phyloP scores from a whole-genome alignment of 176 grass and related monocot species.

The Tillandsia leiboldiana region DNA sequence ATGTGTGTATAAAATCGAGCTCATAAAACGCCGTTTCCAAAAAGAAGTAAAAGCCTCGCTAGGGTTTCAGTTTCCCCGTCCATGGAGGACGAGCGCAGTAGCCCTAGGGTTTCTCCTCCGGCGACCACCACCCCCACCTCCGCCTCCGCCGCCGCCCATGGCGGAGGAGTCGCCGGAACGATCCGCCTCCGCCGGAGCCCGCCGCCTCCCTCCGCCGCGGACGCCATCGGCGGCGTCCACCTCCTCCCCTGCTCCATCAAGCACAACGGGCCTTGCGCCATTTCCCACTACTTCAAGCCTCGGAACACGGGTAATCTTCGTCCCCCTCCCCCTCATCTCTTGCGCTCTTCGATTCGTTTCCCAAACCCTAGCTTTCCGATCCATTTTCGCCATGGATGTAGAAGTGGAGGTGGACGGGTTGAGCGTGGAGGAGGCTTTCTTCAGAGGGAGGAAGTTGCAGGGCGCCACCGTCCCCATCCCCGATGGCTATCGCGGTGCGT shows the following conservation, averaged over 20 bases:
- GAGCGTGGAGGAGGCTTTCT: constrained; percentile 75
- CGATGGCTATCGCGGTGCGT: constrained; percentile 65
- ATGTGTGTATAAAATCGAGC: too few species aligned
- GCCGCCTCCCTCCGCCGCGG: not conserved
- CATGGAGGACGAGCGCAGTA: constrained; percentile 28
- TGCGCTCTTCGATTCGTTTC: not conserved
- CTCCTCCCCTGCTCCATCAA: constrained; percentile 79
- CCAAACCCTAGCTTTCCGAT: not conserved
- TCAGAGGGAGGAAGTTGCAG: constrained; percentile 86
- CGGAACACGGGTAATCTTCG: constrained; percentile 52
- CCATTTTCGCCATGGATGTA: constrained; percentile 7
- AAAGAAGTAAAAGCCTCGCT: too few species aligned
- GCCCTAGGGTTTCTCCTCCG: constrained; percentile 9
- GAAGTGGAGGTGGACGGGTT: constrained; percentile 62
- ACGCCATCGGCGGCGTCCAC: constrained; percentile 48
- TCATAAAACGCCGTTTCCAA: too few species aligned
- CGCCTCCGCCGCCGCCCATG: constrained; percentile 17
- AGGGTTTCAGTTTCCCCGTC: not conserved
- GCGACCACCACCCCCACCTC: constrained; percentile 15
- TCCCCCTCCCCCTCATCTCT: not conserved
- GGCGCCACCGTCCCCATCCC: constrained; percentile 59
- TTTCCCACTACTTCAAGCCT: constrained; percentile 86
- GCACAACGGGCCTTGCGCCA: constrained; percentile 41
- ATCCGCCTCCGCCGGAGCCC: constrained; percentile 32
- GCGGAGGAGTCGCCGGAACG: constrained; percentile 30